A percentile compares a stretch with the other conserved stretches of the same genome.
These are phyloP conservation scores for Coprinopsis sp. DNA, from an alignment of 768 basidiomycete species.

Conservation along the genomic window DNA sequence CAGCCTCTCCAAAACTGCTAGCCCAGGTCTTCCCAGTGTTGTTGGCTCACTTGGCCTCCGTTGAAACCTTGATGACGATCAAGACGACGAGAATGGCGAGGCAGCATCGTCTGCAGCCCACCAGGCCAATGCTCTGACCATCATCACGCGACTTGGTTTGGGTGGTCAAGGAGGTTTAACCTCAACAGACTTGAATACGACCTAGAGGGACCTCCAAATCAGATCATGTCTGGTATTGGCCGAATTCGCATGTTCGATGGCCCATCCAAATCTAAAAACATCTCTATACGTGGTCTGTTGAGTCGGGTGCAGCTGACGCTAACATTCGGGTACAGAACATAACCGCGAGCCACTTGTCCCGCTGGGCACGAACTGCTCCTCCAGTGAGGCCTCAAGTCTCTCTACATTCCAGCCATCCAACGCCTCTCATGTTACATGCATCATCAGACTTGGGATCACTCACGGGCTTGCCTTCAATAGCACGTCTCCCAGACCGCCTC, in stretches of 20 bases:
- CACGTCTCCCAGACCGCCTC: slow-evolving; percentile 67
- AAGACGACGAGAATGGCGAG: slow-evolving; percentile 58
- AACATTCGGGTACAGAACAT: slow-evolving; percentile 19
- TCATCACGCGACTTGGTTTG: slow-evolving; percentile 76
- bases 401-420: slow-evolving; percentile 37
- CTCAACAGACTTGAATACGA: slow-evolving; percentile 81
- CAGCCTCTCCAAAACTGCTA: too few relatives aligned
- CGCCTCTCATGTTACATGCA: slow-evolving; percentile 44
- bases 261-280: slow-evolving; percentile 41
- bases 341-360: slow-evolving; percentile 48
- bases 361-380: slow-evolving; percentile 58
- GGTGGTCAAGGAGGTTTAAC: slow-evolving; percentile 46
- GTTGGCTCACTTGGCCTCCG: too few relatives aligned
- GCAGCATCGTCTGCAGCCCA: slow-evolving; percentile 83
- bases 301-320: neutral
- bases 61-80: too few relatives aligned
- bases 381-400: slow-evolving; percentile 38
- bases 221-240: slow-evolving; percentile 61
- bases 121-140: slow-evolving; percentile 84
- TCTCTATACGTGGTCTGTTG: neutral
- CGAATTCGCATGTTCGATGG: slow-evolving; percentile 55
- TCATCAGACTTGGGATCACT: slow-evolving; percentile 50
- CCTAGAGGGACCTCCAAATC: slow-evolving; percentile 72
- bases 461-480: slow-evolving; percentile 39
- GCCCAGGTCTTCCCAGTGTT: too few relatives aligned